Base-by-base conservation (phyloP, 2,329 filamentous ascomycete species). In the Nothophoma quercina region DNA sequence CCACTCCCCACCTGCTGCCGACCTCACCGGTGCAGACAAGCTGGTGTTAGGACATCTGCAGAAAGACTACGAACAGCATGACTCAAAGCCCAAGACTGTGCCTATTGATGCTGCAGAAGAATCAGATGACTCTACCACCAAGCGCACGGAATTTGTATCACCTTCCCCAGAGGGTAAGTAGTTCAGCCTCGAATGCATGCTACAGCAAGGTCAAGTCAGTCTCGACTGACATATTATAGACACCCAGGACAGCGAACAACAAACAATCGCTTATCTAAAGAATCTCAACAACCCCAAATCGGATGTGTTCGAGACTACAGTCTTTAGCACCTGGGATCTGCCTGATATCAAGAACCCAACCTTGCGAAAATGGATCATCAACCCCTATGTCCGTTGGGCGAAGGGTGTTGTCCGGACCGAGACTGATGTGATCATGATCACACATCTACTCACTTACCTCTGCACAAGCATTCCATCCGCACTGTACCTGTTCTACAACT, bases 371-470 rank as follows among this genome's bases (percentile, higher is more conserved):
- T 72, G 74, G 32, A 79, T 80, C 56, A 74, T 90, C 15, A 76
- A 80, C 32, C 84, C 86, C 0, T 91, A 90, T 68, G 75, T 86
- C 39, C 70, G 74, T 12, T 74, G 81, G 65, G 88, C 84, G 1
- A 78, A 78, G 33, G 72, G 68, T 2, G 71, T 87, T 18, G 86
- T 89, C 8, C 86, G 88, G 12, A 77, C 84, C 51, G 81, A 85
- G 48, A 88, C 88, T 1, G 90, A 93, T 69, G 88, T 93, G 15
- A 83, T 92, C 38, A 90, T 93, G 81, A 72, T 93, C 49, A 91
- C 88, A 0, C 89, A 93, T 70, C 79, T 93, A 18, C 69, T 92
- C 28, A 75, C 91, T 21, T 93, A 93, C 76, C 81, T 88, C 53
- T 78, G 77, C 47, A 90, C 88, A 1, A 86, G 86, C 1, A 73